Evolutionary conservation across 2,329 filamentous ascomycete species (phyloP).

Genomic region (Verticillium dahliae): DNA sequence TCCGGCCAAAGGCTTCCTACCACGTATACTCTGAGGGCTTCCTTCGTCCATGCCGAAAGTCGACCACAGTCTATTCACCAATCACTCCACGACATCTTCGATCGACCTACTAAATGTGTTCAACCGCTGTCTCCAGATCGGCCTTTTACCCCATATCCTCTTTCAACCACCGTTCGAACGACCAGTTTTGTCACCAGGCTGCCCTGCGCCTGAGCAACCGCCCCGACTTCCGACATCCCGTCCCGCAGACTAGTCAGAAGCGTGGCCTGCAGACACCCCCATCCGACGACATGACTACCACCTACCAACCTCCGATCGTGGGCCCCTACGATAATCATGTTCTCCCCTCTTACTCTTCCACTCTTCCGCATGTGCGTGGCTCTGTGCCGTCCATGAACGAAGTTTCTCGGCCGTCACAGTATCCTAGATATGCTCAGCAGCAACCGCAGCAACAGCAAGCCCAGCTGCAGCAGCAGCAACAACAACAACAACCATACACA

Average conservation of each 20-base stretch:
- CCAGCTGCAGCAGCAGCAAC: constrained; percentile 11
- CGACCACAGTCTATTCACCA: not conserved
- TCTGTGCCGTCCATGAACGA: constrained; percentile 26
- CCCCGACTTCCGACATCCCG: constrained; percentile 5
- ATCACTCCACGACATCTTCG: constrained; percentile 1
- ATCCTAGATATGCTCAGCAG: constrained; percentile 22
- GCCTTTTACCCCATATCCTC: constrained; percentile 11
- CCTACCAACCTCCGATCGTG: constrained; percentile 40
- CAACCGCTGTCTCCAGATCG: constrained; percentile 10
- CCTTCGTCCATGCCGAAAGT: not conserved
- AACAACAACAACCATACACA: constrained; percentile 9
- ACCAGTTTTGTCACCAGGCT: constrained; percentile 3
- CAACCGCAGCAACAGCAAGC: constrained; percentile 8
- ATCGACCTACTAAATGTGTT: constrained; percentile 16
- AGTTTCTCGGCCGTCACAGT: constrained; percentile 18
- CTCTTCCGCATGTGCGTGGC: constrained; percentile 25
- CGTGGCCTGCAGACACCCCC: constrained; percentile 44
- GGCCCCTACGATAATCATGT: constrained; percentile 40
- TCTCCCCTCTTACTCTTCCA: constrained; percentile 30
- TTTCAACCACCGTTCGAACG: constrained; percentile 8
- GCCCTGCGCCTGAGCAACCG: constrained; percentile 3
- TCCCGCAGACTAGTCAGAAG: constrained; percentile 17
- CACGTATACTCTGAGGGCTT: not conserved
- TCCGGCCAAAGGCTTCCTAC: not conserved
- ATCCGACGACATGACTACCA: constrained; percentile 44